phyloP scores from a whole-genome alignment of 306 rosid genomes.

The Dryas drummondii region DNA sequence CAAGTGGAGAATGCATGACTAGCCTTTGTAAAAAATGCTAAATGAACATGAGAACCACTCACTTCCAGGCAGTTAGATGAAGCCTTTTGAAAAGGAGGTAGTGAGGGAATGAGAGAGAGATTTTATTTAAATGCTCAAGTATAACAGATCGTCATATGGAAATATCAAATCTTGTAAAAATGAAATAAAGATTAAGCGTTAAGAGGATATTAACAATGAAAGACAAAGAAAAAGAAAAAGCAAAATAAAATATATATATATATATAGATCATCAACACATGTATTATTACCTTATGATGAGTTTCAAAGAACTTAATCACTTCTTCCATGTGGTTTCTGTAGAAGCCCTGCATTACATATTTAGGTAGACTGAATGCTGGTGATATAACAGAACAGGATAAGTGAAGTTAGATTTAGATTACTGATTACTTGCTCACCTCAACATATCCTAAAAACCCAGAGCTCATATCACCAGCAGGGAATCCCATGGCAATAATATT shows the following conservation, averaged over 20 bases:
- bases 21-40: background rate
- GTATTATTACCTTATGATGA: slow-evolving; percentile 71
- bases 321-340: slow-evolving; percentile 99
- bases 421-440: slow-evolving; percentile 57
- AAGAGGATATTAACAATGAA: background rate
- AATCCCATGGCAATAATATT: slow-evolving; percentile 98
- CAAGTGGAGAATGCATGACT: background rate
- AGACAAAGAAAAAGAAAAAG: background rate
- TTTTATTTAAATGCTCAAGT: background rate
- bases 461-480: slow-evolving; percentile 99
- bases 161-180: background rate
- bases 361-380: slow-evolving; percentile 17
- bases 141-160: background rate
- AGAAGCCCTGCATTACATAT: slow-evolving; percentile 75
- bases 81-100: background rate
- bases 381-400: slow-evolving; percentile 9
- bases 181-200: background rate
- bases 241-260: background rate
- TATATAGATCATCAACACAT: background rate
- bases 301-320: slow-evolving; percentile 96
- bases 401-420: slow-evolving; percentile 21
- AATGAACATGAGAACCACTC: background rate
- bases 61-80: background rate
- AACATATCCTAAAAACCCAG: slow-evolving; percentile 96
- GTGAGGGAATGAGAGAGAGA: background rate